Evolutionary conservation across 2,329 filamentous ascomycete genomes (phyloP).

Genomic region (Emergomyces pasteurianus): DNA sequence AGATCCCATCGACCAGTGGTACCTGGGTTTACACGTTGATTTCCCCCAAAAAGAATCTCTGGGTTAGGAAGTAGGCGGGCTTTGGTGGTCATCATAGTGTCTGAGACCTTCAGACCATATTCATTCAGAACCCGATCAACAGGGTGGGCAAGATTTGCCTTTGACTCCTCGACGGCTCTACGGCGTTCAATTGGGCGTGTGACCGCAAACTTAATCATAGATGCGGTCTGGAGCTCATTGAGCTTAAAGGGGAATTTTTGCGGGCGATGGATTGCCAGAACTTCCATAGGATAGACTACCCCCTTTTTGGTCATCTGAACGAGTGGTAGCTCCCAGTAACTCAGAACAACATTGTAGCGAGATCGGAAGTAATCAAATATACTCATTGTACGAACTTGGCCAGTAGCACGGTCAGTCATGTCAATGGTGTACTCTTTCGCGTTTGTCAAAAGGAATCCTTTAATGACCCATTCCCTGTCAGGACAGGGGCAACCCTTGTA

Average conservation of each 20-base stretch:
- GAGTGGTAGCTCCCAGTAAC: conserved; percentile 41
- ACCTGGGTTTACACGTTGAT: conserved; percentile 46
- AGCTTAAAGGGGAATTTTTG: conserved; percentile 49
- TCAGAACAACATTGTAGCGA: conserved; percentile 39
- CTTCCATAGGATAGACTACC: conserved; percentile 45
- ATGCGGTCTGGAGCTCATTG: conserved; percentile 52
- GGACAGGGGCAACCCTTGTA: conserved; percentile 24
- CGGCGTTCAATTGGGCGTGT: conserved; percentile 60
- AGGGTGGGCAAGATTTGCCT: conserved; percentile 55
- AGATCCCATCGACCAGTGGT: conserved; percentile 75
- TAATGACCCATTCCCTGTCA: conserved; percentile 38
- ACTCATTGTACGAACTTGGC: conserved; percentile 35
- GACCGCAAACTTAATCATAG: conserved; percentile 92
- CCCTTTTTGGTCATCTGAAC: conserved; percentile 46
- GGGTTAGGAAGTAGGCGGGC: conserved; percentile 63
- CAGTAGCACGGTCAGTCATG: conserved; percentile 28
- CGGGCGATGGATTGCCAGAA: conserved; percentile 40
- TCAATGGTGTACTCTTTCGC: conserved; percentile 34
- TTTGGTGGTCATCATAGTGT: conserved; percentile 52
- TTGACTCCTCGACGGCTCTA: conserved; percentile 53
- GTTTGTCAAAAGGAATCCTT: conserved; percentile 34
- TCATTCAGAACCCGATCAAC: conserved; percentile 57
- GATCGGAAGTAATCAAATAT: conserved; percentile 48
- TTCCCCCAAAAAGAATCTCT: conserved; percentile 53
- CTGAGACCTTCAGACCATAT: conserved; percentile 62